phyloP scores from a whole-genome alignment of 257 asterid genomes.

The Solanum chiquidenum region DNA sequence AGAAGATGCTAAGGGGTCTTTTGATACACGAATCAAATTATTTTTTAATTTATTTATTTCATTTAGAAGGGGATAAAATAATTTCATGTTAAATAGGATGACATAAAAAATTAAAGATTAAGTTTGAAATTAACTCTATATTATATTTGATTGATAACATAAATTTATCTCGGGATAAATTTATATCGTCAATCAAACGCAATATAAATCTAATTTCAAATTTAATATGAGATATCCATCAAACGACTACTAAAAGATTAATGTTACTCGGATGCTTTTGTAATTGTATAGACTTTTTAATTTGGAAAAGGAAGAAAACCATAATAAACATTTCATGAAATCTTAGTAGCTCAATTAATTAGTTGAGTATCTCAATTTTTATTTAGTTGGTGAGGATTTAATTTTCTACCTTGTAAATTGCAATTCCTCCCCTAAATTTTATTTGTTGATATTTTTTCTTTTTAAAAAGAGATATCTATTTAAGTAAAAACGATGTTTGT shows the following conservation, averaged over 20 bases:
- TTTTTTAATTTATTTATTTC: background rate
- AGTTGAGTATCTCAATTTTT: no score
- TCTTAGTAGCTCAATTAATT: no score
- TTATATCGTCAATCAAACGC: background rate
- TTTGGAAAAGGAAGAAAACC: background rate
- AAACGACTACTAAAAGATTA: no score
- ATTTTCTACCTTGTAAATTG: background rate
- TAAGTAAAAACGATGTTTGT: background rate
- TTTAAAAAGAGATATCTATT: background rate
- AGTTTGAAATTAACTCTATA: no score
- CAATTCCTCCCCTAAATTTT: background rate
- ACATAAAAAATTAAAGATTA: no score
- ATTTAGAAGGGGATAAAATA: background rate
- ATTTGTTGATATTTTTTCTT: no score
- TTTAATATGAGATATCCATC: no score
- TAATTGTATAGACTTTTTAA: background rate
- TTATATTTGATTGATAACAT: no score
- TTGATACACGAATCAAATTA: background rate
- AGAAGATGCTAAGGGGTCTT: background rate
- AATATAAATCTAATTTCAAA: no score
- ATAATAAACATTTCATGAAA: background rate
- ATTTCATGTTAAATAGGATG: no score
- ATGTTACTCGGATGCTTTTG: background rate
- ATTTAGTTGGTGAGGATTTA: no score
- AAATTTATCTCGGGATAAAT: no score